Conservation (phyloP, 352 stramenopile genomes). For the Pythium phragmiticola region DNA sequence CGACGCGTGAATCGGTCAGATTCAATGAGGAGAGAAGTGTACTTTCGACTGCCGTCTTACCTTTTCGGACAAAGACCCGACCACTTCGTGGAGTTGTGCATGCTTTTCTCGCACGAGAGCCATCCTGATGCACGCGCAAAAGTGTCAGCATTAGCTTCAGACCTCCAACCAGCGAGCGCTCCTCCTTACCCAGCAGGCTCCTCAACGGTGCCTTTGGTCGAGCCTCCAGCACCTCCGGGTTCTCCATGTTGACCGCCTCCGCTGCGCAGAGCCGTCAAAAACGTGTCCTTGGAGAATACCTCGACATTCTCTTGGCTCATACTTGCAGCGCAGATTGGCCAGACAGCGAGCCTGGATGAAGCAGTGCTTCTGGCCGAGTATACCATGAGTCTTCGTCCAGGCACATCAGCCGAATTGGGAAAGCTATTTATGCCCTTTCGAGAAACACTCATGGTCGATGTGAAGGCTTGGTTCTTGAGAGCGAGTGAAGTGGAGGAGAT, state of each 20-base stretch:
- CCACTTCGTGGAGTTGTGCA: constrained; percentile 75
- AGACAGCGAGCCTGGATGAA: constrained; percentile 10
- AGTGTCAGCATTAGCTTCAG: background rate
- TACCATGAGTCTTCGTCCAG: background rate
- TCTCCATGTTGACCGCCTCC: constrained; percentile 27
- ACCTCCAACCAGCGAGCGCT: background rate
- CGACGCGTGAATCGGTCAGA: background rate
- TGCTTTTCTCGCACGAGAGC: constrained; percentile 73
- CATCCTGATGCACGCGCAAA: constrained; percentile 46
- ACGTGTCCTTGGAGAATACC: constrained; percentile 81
- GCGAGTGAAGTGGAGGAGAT: background rate
- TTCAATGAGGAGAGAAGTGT: background rate
- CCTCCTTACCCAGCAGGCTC: constrained; percentile 45
- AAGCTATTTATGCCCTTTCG: background rate
- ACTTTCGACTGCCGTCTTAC: constrained; percentile 10
- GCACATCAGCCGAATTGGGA: background rate
- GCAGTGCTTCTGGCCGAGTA: background rate
- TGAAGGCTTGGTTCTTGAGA: background rate
- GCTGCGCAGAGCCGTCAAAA: constrained; percentile 69
- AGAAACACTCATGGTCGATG: background rate
- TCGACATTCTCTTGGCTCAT: constrained; percentile 61
- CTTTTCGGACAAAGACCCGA: constrained; percentile 84
- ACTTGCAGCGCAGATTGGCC: background rate
- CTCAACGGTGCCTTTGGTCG: constrained; percentile 27
- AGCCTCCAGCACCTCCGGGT: background rate